phyloP scores from a whole-genome alignment of 2,329 filamentous ascomycete genomes.

The Claviceps capensis region DNA sequence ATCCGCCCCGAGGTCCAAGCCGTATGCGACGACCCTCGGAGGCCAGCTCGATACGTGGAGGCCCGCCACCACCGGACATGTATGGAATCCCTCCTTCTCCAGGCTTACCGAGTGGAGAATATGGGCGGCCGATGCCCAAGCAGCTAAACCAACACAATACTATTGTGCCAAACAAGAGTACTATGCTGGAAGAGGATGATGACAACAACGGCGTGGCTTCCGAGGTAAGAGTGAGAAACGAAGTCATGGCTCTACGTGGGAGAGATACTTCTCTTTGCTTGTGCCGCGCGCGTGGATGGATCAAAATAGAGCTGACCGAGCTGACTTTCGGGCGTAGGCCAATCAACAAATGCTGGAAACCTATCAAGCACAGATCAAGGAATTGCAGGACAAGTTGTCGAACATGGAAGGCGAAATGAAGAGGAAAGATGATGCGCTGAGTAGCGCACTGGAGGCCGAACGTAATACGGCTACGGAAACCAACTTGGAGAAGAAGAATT shows the following conservation, averaged over 20 bases:
- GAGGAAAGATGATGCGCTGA: constrained; percentile 59
- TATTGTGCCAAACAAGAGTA: constrained; percentile 95
- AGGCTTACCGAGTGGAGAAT: constrained; percentile 45
- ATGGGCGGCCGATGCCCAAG: constrained; percentile 67
- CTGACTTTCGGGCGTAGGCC: constrained; percentile 25
- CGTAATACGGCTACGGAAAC: constrained; percentile 36
- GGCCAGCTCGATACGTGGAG: constrained; percentile 43
- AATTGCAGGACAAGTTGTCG: constrained; percentile 61
- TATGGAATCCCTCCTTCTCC: constrained; percentile 47
- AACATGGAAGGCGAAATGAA: constrained; percentile 55
- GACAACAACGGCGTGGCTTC: constrained; percentile 32
- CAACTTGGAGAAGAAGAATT: constrained; percentile 56
- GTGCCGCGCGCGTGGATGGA: background rate
- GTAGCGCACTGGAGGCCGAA: constrained; percentile 43
- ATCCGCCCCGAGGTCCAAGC: constrained; percentile 36
- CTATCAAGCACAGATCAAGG: constrained; percentile 64
- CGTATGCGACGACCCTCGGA: constrained; percentile 45
- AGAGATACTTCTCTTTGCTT: background rate
- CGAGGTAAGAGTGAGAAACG: constrained; percentile 22
- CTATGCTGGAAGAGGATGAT: constrained; percentile 91
- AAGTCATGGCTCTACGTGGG: background rate
- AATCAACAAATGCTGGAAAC: constrained; percentile 64
- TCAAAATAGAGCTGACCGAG: background rate
- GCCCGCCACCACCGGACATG: constrained; percentile 26
- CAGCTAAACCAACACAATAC: constrained; percentile 83